Base-by-base conservation (phyloP, 1,284 basidiomycete species). In the Lignosus rhinocerotis region DNA sequence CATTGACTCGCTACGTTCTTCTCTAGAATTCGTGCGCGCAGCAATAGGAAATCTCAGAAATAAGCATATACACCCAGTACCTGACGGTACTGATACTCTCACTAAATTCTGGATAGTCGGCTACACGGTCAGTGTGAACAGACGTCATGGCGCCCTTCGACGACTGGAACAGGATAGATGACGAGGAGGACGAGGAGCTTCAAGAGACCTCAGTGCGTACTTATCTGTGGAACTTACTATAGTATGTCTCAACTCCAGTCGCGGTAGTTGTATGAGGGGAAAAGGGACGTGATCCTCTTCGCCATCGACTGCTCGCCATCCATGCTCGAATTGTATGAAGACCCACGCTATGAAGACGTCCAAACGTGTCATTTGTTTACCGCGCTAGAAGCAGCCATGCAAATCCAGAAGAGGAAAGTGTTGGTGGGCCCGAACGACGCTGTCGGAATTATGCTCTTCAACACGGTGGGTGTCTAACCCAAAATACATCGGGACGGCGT, bases 221-320 rank as follows among this genome's bases (percentile, higher is more conserved):
- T n/a, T 43, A 6, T 34, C 10, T 6, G 17, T 21, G 11, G 5
- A 25, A 14, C 8, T 21, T 12, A n/a, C n/a, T 11, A 17, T 31
- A 30, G 36, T 36, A 30, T 43, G 19, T 33, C 43, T 25, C 55
- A 41, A 8, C 25, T 39, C 11, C 19, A 17, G 6, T 7, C 11
- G 10, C n/a, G 8, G 9, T 64, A 94, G 91, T 80, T 82, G 56
- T 84, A 86, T 62, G 89, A 92, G 63, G 85, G 85, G 39, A 86
- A 86, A 62, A 83, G 83, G 60, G 93, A 96, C 69, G 90, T 94
- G 42, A 87, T 96, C 51, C 76, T 98, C 16, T 97, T 98, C 76
- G 93, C 91, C 69, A 94, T 98, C 59, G 96, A 99, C 73, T 93
- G 92, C 57, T 96, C 94, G 0, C 77, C 83, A 42, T 90, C 93